Conservation (phyloP, 768 basidiomycete genomes). For the Tremella yokohamensis region DNA sequence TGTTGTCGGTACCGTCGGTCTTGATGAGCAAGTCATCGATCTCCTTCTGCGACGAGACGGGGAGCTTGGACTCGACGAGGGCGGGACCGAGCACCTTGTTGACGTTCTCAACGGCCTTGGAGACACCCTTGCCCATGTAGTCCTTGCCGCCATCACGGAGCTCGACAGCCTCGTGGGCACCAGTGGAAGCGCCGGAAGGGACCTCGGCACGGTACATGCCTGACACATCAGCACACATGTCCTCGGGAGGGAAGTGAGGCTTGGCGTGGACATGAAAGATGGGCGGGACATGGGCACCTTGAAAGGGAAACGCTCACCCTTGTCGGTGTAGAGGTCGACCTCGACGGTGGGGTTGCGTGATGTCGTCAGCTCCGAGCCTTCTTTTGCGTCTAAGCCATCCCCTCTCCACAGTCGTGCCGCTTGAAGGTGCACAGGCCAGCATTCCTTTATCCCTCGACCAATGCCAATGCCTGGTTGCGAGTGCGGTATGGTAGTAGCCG, state of each 20-base stretch:
- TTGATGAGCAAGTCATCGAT: constrained; percentile 98
- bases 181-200: constrained; percentile 97
- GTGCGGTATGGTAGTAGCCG: too few relatives aligned
- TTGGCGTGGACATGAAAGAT: neutral
- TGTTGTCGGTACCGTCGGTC: constrained; percentile 94
- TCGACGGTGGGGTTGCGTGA: constrained; percentile 66
- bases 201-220: constrained; percentile 92
- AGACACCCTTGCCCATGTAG: constrained; percentile 95
- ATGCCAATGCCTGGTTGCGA: too few relatives aligned
- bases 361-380: constrained; percentile 24
- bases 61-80: constrained; percentile 76
- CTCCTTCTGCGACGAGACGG: constrained; percentile 86
- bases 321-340: constrained; percentile 80
- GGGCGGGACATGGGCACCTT: neutral
- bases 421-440: too few relatives aligned
- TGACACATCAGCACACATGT: constrained; percentile 44
- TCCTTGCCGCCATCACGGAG: constrained; percentile 95
- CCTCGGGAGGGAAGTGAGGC: neutral
- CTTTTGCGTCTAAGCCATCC: too few relatives aligned
- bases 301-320: constrained; percentile 59
- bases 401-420: too few relatives aligned
- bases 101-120: constrained; percentile 90
- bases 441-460: too few relatives aligned
- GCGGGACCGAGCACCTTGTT: constrained; percentile 85
- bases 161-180: constrained; percentile 96